Evolutionary conservation across 805 yeast species (phyloP).

Genomic region (Sugiyamaella lignohabitans): DNA sequence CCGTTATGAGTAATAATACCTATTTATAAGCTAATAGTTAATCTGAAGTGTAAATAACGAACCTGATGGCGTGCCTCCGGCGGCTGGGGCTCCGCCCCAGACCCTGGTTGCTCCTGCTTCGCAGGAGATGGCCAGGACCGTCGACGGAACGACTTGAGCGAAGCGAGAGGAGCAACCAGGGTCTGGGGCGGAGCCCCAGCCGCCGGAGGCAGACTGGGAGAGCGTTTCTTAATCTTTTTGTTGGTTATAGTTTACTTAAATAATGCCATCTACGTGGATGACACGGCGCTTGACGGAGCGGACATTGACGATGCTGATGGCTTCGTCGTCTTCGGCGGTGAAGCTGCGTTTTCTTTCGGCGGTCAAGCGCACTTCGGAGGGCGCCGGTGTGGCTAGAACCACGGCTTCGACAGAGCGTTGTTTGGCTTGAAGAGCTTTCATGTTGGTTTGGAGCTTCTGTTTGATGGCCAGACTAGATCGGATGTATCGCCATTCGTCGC

Average conservation of each 20-base stretch:
- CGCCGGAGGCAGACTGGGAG: background rate
- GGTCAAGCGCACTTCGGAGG: too few species aligned
- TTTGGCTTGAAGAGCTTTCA: too few species aligned
- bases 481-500: conserved; percentile 10
- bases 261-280: background rate
- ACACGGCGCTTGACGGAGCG: background rate
- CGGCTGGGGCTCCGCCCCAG: background rate
- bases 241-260: too few species aligned
- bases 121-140: background rate
- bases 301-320: background rate
- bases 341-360: too few species aligned
- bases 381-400: too few species aligned
- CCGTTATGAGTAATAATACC: background rate
- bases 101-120: background rate
- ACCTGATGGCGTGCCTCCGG: background rate
- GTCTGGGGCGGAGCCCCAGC: background rate
- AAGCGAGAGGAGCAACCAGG: background rate
- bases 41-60: background rate
- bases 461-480: conserved; percentile 4
- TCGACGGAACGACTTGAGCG: too few species aligned
- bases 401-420: too few species aligned
- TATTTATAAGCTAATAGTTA: background rate
- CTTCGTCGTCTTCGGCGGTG: too few species aligned
- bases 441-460: background rate
- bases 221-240: background rate